A percentile compares a stretch with the other conserved stretches of the same genome.
Conservation (phyloP, 2,329 filamentous ascomycete species). For the Penicillium sp. region DNA sequence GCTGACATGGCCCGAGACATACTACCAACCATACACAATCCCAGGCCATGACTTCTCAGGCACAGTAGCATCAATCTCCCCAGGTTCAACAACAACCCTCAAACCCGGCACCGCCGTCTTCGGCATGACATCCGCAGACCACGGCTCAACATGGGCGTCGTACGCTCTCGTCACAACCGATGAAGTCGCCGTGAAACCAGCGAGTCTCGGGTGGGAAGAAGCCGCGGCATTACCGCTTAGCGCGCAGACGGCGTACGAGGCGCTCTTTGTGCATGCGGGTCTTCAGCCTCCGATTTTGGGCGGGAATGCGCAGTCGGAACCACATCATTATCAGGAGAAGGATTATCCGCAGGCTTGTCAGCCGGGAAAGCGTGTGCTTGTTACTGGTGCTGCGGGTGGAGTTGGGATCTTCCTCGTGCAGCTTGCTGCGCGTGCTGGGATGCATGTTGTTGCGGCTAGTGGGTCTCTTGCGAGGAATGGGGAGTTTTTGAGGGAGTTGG, state of each 20-base stretch:
- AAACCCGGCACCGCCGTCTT: conserved; percentile 32
- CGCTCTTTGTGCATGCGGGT: conserved; percentile 31
- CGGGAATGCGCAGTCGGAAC: not conserved
- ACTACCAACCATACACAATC: conserved; percentile 20
- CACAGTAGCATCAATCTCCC: conserved; percentile 12
- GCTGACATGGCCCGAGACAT: conserved; percentile 33
- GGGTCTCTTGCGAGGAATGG: conserved; percentile 38
- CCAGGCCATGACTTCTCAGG: conserved; percentile 28
- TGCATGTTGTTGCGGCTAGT: conserved; percentile 36
- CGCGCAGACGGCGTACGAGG: conserved; percentile 34
- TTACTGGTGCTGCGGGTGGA: conserved; percentile 42
- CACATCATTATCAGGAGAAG: not conserved
- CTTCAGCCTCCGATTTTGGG: conserved; percentile 8
- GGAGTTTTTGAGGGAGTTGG: conserved; percentile 36
- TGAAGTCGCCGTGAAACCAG: conserved; percentile 29
- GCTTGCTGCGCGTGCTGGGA: conserved; percentile 34
- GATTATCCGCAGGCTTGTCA: not conserved
- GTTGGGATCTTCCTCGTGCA: conserved; percentile 43
- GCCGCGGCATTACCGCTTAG: conserved; percentile 32
- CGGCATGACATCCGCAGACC: conserved; percentile 26
- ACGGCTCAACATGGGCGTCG: conserved; percentile 30
- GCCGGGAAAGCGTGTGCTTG: conserved; percentile 24
- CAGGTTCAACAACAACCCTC: conserved; percentile 7
- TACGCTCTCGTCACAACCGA: conserved; percentile 24
- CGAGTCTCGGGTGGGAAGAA: conserved; percentile 19